Conservation (phyloP, 148 eudicot genomes). For the Chenopodium berlandieri region DNA sequence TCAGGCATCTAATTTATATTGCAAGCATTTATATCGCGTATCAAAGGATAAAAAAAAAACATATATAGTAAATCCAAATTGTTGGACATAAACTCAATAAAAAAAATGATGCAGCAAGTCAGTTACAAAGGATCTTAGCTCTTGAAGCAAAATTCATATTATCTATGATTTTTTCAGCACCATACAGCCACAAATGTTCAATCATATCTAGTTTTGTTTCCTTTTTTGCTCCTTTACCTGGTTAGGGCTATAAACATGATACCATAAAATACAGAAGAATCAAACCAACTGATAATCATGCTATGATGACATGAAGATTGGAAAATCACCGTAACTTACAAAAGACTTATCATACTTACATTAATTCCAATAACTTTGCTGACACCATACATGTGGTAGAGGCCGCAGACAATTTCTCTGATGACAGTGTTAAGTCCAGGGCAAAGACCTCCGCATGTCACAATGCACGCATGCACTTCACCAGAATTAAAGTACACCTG, state of each 20-base stretch:
- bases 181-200: not conserved
- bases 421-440: slow-evolving; percentile 91
- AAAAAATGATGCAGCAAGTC: too few species aligned
- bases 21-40: not conserved
- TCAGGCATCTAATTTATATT: not conserved
- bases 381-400: slow-evolving; percentile 83
- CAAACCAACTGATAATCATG: not conserved
- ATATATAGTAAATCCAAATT: too few species aligned
- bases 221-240: not conserved
- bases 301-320: not conserved
- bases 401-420: slow-evolving; percentile 78
- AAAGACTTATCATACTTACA: slow-evolving; percentile 39
- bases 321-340: not conserved
- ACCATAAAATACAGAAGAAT: not conserved
- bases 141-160: not conserved
- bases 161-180: not conserved
- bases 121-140: not conserved
- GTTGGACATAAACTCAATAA: not conserved
- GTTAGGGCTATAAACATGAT: not conserved
- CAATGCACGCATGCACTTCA: slow-evolving; percentile 85
- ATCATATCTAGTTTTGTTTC: not conserved
- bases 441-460: slow-evolving; percentile 92
- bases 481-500: slow-evolving; percentile 79
- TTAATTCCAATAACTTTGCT: slow-evolving; percentile 73
- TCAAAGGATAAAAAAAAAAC: not conserved